These are phyloP conservation scores for Clarireedia paspali DNA, from an alignment of 2,329 filamentous ascomycete genomes.

Conservation along the genomic window DNA sequence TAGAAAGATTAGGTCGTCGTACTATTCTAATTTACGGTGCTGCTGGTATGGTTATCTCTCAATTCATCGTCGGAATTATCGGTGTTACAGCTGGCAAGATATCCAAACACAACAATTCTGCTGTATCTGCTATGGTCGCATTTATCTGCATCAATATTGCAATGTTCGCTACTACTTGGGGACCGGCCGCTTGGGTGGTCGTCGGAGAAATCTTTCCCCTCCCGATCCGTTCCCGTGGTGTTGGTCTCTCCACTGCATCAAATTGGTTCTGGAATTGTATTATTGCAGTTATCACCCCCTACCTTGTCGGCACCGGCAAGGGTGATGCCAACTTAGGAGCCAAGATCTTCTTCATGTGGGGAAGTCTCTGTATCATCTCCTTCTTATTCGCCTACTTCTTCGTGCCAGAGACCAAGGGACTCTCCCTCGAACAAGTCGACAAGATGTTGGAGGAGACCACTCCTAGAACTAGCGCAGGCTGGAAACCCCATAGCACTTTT, in stretches of 20 bases:
- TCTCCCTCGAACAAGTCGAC: constrained; percentile 67
- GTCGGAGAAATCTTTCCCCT: constrained; percentile 89
- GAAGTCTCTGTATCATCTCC: constrained; percentile 46
- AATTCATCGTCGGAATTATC: constrained; percentile 78
- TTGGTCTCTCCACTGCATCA: constrained; percentile 76
- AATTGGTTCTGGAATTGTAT: constrained; percentile 87
- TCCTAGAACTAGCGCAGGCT: constrained; percentile 30
- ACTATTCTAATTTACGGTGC: constrained; percentile 73
- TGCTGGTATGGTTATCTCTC: constrained; percentile 72
- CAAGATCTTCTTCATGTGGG: constrained; percentile 49
- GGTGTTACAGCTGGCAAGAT: constrained; percentile 55
- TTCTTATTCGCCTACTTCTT: constrained; percentile 51
- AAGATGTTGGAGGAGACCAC: constrained; percentile 46
- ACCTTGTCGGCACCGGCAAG: constrained; percentile 54
- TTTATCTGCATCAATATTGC: constrained; percentile 90
- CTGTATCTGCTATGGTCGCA: constrained; percentile 62
- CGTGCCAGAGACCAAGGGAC: constrained; percentile 67
- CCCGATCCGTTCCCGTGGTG: constrained; percentile 80
- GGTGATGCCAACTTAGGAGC: constrained; percentile 34
- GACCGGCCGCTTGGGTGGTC: constrained; percentile 67
- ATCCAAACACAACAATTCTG: constrained; percentile 46
- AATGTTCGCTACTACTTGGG: constrained; percentile 87
- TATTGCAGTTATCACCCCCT: constrained; percentile 64
- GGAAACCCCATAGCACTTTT: constrained; percentile 26
- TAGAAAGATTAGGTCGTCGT: constrained; percentile 77